These are phyloP conservation scores for Claviceps sp. DNA, from an alignment of 2,329 filamentous ascomycete genomes.

Conservation along the genomic window DNA sequence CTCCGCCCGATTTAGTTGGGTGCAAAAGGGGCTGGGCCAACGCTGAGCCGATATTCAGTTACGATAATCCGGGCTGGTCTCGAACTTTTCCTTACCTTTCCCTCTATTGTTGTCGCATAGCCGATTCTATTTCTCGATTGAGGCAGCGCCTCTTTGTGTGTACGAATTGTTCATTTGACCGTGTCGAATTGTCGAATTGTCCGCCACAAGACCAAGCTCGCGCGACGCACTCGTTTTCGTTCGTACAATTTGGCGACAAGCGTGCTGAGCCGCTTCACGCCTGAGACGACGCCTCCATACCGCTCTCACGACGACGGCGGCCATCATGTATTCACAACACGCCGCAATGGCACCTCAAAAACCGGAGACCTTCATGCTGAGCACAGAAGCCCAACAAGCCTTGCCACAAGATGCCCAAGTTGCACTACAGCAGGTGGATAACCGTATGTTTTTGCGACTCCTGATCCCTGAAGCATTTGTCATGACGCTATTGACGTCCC, in stretches of 20 bases:
- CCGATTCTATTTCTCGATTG: conserved; percentile 3
- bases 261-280: background rate
- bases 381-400: conserved; percentile 90
- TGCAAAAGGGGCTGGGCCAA: conserved; percentile 28
- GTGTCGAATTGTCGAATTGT: background rate
- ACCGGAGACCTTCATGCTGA: conserved; percentile 97
- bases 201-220: background rate
- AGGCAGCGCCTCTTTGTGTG: conserved; percentile 22
- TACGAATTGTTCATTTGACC: background rate
- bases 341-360: conserved; percentile 87
- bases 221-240: background rate
- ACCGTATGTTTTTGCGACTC: conserved; percentile 48
- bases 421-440: conserved; percentile 95
- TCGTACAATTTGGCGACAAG: background rate
- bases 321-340: conserved; percentile 67
- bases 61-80: conserved; percentile 34
- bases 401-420: conserved; percentile 94
- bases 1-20: conserved; percentile 29
- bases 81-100: conserved; percentile 17
- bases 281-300: background rate
- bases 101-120: conserved; percentile 12
- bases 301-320: conserved; percentile 11
- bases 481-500: background rate
- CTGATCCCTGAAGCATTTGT: background rate
- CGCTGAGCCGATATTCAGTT: conserved; percentile 15